A percentile compares a stretch with the other conserved stretches of the same genome.
Conservation (phyloP, 2,329 filamentous ascomycete genomes). For the Leptographium flavum region DNA sequence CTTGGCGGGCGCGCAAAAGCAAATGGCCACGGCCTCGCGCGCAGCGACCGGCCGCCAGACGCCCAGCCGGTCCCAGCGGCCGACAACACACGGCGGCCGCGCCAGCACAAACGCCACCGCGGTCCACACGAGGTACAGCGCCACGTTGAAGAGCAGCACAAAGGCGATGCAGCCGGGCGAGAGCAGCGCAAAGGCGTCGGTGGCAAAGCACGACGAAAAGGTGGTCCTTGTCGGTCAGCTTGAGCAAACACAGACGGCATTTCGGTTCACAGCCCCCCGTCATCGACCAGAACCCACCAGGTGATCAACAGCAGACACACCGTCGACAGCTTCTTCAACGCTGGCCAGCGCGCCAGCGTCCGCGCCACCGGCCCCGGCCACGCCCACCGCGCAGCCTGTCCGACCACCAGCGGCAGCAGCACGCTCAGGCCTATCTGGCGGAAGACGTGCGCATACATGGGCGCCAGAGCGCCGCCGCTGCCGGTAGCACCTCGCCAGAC, state of each 20-base stretch:
- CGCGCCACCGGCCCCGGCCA: conserved; percentile 37
- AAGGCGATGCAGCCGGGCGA: conserved; percentile 50
- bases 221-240: conserved; percentile 39
- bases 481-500: conserved; percentile 16
- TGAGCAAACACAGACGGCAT: too few species aligned
- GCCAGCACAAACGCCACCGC: conserved; percentile 41
- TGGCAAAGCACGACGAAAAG: conserved; percentile 51
- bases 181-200: conserved; percentile 23
- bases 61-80: too few species aligned
- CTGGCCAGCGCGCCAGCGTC: conserved; percentile 25
- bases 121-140: conserved; percentile 47
- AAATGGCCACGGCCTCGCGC: conserved; percentile 39
- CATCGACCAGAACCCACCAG: conserved; percentile 23
- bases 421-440: conserved; percentile 55
- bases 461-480: conserved; percentile 33
- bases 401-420: conserved; percentile 46
- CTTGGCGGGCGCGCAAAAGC: conserved; percentile 61
- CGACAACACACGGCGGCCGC: conserved; percentile 30
- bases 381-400: conserved; percentile 41
- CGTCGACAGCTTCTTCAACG: conserved; percentile 31
- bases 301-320: conserved; percentile 32
- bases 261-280: too few species aligned
- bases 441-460: conserved; percentile 53
- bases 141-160: conserved; percentile 53
- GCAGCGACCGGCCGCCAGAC: conserved; percentile 28